Conservation (phyloP, 305 asterid species). For the Solanum hybrid region DNA sequence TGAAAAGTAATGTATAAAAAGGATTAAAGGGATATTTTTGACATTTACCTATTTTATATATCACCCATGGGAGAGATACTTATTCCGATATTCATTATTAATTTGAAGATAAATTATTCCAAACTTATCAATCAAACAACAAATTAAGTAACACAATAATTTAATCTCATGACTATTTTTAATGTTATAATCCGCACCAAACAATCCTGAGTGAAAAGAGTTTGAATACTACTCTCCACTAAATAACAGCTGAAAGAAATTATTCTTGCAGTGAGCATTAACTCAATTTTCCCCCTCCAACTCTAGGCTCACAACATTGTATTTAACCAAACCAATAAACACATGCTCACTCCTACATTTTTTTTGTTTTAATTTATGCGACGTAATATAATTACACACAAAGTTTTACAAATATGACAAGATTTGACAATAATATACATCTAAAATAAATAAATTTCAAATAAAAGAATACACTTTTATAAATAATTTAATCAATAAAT, state of each 20-base stretch:
- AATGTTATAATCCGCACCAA: too few species aligned
- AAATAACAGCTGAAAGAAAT: background rate
- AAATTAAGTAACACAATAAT: too few species aligned
- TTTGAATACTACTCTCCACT: background rate
- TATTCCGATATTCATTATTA: too few species aligned
- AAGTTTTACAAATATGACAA: background rate
- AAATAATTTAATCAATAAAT: background rate
- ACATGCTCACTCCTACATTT: background rate
- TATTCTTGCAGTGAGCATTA: background rate
- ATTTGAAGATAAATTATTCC: accelerated
- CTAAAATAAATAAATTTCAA: background rate
- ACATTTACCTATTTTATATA: too few species aligned
- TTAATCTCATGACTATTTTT: too few species aligned
- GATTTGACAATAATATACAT: background rate
- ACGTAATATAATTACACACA: background rate
- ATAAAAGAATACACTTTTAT: background rate
- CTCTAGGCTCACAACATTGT: background rate
- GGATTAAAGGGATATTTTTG: too few species aligned
- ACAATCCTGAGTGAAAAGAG: background rate
- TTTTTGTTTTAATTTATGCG: background rate
- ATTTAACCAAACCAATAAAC: background rate
- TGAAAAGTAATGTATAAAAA: background rate
- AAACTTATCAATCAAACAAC: background rate
- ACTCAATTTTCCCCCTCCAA: background rate
- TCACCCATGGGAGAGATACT: too few species aligned